These are phyloP conservation scores for Vitis riparia DNA, from an alignment of 164 flowering plant genomes.

Conservation along the genomic window DNA sequence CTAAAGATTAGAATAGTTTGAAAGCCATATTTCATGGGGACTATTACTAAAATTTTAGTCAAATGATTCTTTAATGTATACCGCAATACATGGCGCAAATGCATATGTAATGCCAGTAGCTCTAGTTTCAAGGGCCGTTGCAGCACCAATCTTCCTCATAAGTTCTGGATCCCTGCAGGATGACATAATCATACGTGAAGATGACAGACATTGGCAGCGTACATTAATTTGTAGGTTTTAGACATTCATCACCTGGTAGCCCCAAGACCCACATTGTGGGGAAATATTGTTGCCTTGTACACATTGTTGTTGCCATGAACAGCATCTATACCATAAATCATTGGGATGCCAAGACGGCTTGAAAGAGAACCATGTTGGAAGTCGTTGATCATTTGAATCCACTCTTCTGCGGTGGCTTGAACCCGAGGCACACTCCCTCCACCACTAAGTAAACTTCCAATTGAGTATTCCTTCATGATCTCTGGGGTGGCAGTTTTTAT, in stretches of 20 bases:
- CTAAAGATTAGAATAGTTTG: too few species aligned
- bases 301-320: conserved; percentile 31
- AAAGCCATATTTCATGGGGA: too few species aligned
- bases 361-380: conserved; percentile 23
- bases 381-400: conserved; percentile 21
- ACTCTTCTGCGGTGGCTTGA: conserved; percentile 14
- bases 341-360: conserved; percentile 23
- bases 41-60: too few species aligned
- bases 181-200: background rate
- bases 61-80: background rate
- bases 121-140: conserved; percentile 30
- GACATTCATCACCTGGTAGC: conserved; percentile 15
- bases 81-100: conserved; percentile 34
- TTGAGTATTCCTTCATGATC: conserved; percentile 10
- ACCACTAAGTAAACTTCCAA: conserved; percentile 25
- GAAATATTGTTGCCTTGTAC: conserved; percentile 26
- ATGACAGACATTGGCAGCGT: background rate
- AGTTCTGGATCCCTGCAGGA: conserved; percentile 22
- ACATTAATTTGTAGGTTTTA: too few species aligned
- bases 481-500: background rate
- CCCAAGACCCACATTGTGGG: conserved; percentile 29
- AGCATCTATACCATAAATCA: conserved; percentile 33
- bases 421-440: conserved; percentile 19
- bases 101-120: conserved; percentile 25
- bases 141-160: conserved; percentile 25